Base-by-base conservation (phyloP, 192 early-diverging fungal species). In the Obelidium mucronatum region DNA sequence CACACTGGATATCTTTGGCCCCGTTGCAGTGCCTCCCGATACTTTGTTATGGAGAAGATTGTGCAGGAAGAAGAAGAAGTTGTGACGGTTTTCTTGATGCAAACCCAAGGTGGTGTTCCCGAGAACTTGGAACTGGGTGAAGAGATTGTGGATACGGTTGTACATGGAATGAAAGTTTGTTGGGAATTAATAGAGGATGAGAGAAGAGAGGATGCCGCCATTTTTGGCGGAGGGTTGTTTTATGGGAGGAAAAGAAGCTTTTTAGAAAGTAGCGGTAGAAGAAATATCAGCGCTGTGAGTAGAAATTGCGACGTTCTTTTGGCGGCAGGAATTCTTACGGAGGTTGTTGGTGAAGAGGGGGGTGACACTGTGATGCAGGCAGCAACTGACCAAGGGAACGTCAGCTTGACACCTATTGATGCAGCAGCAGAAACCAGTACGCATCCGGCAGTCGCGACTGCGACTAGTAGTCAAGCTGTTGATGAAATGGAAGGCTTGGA, bases 41-140 rank as follows among this genome's bases (percentile, higher is more conserved):
- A 30, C 19, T 40, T 40, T 40, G 69, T 78, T 17, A 33, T 78
- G 1, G 77, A 78, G 42, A 71, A 62, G 48, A 17, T 78, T 17
- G 77, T 62, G 39, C n/a, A 62, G 48, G 77, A 78, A 40, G 77
- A 78, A 51, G 77, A 78, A 15, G 77, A 78, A 40, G 59, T 74
- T 24, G 56, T 74, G 1, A 59, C 28, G 1, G 72, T 63, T 13
- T 74, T 74, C 40, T 40, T 58, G 39, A 31, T 74, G 72, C 72
- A 74, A 33, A 28, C 30, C n/a, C 22, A 37, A 2, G 67, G 58
- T 11, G 77, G 56, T 30, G 74, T 37, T 30, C 42, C 26, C 15
- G 67, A 40, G 11, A 11, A 52, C 3, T 48, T 22, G 33, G 59
- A 60, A 15, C 40, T 74, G 1, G 72, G 58, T 22, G 72, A 60